phyloP scores from a whole-genome alignment of 2,329 filamentous ascomycete species.

The Sporothrix brunneoviolacea region DNA sequence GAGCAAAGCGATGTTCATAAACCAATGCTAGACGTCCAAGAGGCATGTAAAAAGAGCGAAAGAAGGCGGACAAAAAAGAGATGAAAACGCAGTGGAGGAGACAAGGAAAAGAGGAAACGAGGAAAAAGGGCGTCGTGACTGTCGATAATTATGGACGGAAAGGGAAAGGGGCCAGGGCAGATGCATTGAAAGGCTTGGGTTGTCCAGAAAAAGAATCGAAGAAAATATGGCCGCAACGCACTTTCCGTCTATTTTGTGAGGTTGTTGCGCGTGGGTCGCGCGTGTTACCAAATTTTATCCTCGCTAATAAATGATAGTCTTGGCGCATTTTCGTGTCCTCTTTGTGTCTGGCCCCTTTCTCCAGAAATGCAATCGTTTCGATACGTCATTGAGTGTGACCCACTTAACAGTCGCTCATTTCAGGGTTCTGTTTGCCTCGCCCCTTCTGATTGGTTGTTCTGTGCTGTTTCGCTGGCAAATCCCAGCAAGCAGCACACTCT shows the following conservation, averaged over 20 bases:
- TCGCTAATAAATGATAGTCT: conserved; percentile 3
- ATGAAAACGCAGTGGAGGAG: too few relatives aligned
- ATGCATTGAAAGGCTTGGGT: background rate
- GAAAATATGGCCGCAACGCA: background rate
- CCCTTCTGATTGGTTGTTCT: background rate
- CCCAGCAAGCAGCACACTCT: too few relatives aligned
- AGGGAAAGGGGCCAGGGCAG: background rate
- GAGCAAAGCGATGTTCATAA: too few relatives aligned
- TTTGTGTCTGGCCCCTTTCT: too few relatives aligned
- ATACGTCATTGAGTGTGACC: conserved; percentile 9
- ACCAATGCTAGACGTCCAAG: too few relatives aligned
- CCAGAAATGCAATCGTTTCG: too few relatives aligned
- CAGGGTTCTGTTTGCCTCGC: background rate
- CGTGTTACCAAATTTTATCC: background rate
- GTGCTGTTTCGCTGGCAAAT: background rate
- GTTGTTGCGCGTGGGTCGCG: conserved; percentile 5
- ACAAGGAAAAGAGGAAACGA: too few relatives aligned
- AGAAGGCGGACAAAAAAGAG: too few relatives aligned
- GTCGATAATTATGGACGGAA: too few relatives aligned
- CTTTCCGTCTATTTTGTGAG: background rate
- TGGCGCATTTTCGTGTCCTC: conserved; percentile 7
- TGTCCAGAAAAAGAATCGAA: background rate
- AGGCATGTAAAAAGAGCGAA: too few relatives aligned
- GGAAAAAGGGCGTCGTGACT: too few relatives aligned
- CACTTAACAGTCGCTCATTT: background rate